Evolutionary conservation across 176 grass and related monocot genomes (phyloP), one percentile per base, ranked within the genome.

Genomic region (Thalia dealbata): DNA sequence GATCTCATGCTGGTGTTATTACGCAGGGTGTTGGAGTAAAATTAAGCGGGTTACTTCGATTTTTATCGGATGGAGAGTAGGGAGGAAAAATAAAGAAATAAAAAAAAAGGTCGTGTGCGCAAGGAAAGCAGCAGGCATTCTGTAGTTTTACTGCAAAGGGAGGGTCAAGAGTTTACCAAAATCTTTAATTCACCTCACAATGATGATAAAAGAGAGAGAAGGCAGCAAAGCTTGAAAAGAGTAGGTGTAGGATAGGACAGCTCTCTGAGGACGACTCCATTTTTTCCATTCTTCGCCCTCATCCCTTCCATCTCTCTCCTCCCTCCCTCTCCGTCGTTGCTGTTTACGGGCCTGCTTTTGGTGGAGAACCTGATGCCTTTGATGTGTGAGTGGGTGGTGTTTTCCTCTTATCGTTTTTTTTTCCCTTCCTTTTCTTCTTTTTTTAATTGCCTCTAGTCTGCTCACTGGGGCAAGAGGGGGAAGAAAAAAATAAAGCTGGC

Each of bases 341-440:
- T 85, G 92, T 85, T 48, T 84, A 85, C 69, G 88, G 61, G 56
- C 72, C 75, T 66, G 76, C 56, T 82, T 90, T 96, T 73, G 89
- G 85, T 86, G 80, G 83, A 90, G 93, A 92, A 92, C 89, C 83
- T 79, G 89, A 97, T 97, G 87, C 89, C 84, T 89, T 82, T 71
- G 85, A 77, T 81, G 85, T 75, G 86, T 88, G 87, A 84, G 93
- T 97, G 87, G 86, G 62, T 88, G 89, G 78, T 83, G 87, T 81
- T 80, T 86, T 83, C 78, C 80, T 81, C 83, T 82, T 82, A 41
- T 70, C 52, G 69, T 80, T 64, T 9, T 38, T 38, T 38, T 38
- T n/a, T n/a, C n/a, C n/a, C n/a, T n/a, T n/a, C n/a, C 32, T 38
- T 38, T 38, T 38, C 4, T 38, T 38, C 4, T 4, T 38, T 38